Evolutionary conservation across 2,329 filamentous ascomycete species (phyloP).

Genomic region (Alternaria burnsii): DNA sequence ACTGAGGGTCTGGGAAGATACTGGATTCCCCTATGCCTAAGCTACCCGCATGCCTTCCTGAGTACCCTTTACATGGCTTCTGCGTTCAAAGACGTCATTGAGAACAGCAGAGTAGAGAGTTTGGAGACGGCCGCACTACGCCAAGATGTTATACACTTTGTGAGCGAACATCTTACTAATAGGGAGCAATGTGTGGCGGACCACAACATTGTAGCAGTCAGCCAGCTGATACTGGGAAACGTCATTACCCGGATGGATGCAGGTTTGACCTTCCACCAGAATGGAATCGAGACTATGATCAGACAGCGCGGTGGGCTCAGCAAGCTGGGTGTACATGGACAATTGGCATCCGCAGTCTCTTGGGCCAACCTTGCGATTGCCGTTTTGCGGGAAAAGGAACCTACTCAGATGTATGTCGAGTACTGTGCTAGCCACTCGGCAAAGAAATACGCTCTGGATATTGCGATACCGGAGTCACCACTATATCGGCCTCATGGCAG

Average conservation of each 20-base stretch:
- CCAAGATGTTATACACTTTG: slow-evolving; percentile 47
- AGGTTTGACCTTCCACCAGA: slow-evolving; percentile 37
- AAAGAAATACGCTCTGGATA: slow-evolving; percentile 26
- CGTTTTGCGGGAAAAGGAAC: slow-evolving; percentile 41
- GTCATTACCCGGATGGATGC: slow-evolving; percentile 40
- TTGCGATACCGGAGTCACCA: slow-evolving; percentile 48
- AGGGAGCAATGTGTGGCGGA: slow-evolving; percentile 37
- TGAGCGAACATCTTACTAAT: slow-evolving; percentile 38
- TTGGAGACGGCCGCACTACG: slow-evolving; percentile 42
- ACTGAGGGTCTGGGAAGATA: slow-evolving; percentile 42
- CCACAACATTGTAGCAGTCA: slow-evolving; percentile 47
- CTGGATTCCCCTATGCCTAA: slow-evolving; percentile 49
- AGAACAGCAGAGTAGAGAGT: slow-evolving; percentile 35
- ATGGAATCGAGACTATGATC: slow-evolving; percentile 44
- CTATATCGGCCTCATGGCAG: slow-evolving; percentile 41
- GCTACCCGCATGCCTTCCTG: slow-evolving; percentile 46
- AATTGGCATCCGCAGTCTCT: slow-evolving; percentile 42
- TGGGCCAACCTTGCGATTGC: slow-evolving; percentile 46
- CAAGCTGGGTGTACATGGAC: slow-evolving; percentile 41
- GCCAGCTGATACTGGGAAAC: slow-evolving; percentile 48
- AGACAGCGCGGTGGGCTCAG: slow-evolving; percentile 45
- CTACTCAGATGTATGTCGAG: slow-evolving; percentile 38
- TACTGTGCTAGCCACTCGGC: slow-evolving; percentile 28
- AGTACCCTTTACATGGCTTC: slow-evolving; percentile 50
- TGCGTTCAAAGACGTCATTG: slow-evolving; percentile 44